These are phyloP conservation scores for Chernovozyma sophiae-reginae DNA, from an alignment of 1,139 yeast species.

Conservation along the genomic window DNA sequence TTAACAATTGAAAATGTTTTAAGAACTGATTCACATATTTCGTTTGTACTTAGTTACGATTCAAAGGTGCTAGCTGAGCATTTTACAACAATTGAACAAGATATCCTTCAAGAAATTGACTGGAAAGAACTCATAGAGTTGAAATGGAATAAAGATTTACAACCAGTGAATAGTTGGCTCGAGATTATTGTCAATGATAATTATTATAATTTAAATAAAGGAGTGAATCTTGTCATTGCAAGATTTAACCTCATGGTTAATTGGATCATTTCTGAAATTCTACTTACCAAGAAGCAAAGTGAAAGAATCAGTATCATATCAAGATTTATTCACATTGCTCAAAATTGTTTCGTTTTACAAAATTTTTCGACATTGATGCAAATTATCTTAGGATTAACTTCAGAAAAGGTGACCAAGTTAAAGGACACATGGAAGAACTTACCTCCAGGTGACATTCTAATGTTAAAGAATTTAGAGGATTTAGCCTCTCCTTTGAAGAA, in stretches of 20 bases:
- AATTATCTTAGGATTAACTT: conserved; percentile 76
- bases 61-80: conserved; percentile 70
- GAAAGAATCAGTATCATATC: conserved; percentile 68
- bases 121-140: conserved; percentile 87
- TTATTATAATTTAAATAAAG: conserved; percentile 48
- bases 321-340: conserved; percentile 81
- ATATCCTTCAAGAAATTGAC: conserved; percentile 77
- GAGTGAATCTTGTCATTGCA: conserved; percentile 80
- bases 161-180: conserved; percentile 83
- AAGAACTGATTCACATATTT: conserved; percentile 52
- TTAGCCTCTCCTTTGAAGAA: conserved; percentile 62
- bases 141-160: conserved; percentile 64
- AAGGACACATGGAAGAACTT: conserved; percentile 73
- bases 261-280: conserved; percentile 88
- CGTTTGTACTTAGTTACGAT: conserved; percentile 72
- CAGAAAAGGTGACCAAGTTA: conserved; percentile 58
- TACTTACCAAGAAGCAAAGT: conserved; percentile 56
- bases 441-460: conserved; percentile 52
- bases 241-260: conserved; percentile 86
- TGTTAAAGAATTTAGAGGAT: conserved; percentile 61
- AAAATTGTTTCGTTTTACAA: conserved; percentile 65
- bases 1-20: conserved; percentile 37
- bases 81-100: conserved; percentile 81
- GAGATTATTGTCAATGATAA: conserved; percentile 64
- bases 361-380: conserved; percentile 88